Base-by-base conservation (phyloP, 352 stramenopile genomes). In the Pythium rishiriense region DNA sequence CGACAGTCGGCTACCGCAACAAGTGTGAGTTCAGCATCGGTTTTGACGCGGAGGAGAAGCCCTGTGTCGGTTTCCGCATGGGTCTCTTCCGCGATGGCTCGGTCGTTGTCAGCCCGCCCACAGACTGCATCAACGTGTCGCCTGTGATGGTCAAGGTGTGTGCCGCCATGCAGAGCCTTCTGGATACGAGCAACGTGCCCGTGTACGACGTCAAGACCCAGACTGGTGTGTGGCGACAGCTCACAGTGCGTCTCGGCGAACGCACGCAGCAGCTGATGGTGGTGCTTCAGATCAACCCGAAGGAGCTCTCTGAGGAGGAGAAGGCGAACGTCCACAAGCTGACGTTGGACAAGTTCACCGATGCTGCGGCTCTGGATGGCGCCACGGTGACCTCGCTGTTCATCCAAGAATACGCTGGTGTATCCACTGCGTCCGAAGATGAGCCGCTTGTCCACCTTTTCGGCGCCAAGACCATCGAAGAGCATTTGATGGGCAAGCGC, bases 21-120 rank as follows among this genome's bases (percentile, higher is more conserved):
- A 99, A 99, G 79, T 98, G 91, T 70, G 96, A 99, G 68, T 98
- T 99, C 73, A 99, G 88, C 41, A 93, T 98, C 69, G 96, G 96
- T 41, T 84, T 88, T 26, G 85, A 96, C 61, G 76, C 59, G 0
- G 72, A 91, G 9, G 77, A 77, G 37, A 81, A 91, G 65, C 81
- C 90, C 1, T 93, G 85, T 45, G 75, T 97, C 3, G 91, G 91
- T 17, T 98, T 98, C 66, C 86, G 91, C 26, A 75, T 94, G 43
- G 85, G 87, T 25, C 64, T 92, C 14, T 97, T 94, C 70, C 82
- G 83, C 61, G 75, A 94, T 47, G 86, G 84, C 15, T 83, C 84
- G 2, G 72, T 95, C 24, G 72, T 89, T 22, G 85, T 91, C 4
- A 88, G 70, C 63, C 78, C 75, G 28, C 85, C 87, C 0, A 66